These are phyloP conservation scores for Allium sativum DNA, from an alignment of 106 monocot species.

Conservation along the genomic window DNA sequence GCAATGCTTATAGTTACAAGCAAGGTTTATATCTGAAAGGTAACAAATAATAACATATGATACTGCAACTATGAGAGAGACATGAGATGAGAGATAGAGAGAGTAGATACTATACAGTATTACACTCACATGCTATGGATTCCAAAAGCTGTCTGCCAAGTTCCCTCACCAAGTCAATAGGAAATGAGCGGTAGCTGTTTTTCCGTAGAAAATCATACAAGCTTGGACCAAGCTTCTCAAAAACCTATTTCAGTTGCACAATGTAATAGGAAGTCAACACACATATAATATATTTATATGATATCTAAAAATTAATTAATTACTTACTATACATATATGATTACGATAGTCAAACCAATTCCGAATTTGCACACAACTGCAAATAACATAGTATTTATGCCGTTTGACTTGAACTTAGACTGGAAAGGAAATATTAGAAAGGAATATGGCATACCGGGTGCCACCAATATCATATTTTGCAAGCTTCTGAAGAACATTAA, in stretches of 20 bases:
- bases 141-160: conserved; percentile 96
- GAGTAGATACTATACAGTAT: not conserved
- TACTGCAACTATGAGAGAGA: not conserved
- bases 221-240: conserved; percentile 98
- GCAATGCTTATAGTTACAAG: no score
- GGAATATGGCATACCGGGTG: conserved; percentile 41
- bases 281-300: conserved; percentile 23
- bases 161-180: conserved; percentile 91
- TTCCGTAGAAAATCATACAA: conserved; percentile 94
- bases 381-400: conserved; percentile 33
- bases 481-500: conserved; percentile 86
- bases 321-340: conserved; percentile 99
- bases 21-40: no score
- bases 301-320: conserved; percentile 17
- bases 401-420: conserved; percentile 22
- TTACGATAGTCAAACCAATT: conserved; percentile 99
- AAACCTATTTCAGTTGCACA: conserved; percentile 52
- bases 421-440: not conserved
- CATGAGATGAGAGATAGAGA: conserved; percentile 2
- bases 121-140: conserved; percentile 84
- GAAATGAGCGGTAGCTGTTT: conserved; percentile 88
- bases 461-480: conserved; percentile 64
- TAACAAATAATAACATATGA: no score
- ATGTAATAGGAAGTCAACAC: not conserved
- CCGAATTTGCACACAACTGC: conserved; percentile 99